These are phyloP conservation scores for Beauveria scarabaeidicola DNA, from an alignment of 2,329 filamentous ascomycete genomes.

Conservation along the genomic window DNA sequence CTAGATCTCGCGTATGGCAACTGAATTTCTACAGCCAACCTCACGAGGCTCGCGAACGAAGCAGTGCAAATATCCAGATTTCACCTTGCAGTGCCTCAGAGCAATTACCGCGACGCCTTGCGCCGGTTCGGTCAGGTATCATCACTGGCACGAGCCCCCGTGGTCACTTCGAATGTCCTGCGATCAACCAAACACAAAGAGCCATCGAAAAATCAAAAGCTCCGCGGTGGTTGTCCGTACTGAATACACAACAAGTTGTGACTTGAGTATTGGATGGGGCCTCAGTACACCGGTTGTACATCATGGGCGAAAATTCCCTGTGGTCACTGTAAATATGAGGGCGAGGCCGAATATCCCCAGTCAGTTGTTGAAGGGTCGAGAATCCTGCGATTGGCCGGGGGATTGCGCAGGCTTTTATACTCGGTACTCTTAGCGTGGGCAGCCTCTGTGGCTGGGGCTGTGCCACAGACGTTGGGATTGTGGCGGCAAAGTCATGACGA, in stretches of 20 bases:
- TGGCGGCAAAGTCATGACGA: conserved; percentile 3
- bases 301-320: conserved; percentile 5
- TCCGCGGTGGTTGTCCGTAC: neutral
- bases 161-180: conserved; percentile 1
- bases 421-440: neutral
- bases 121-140: conserved; percentile 8
- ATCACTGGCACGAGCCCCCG: conserved; percentile 8
- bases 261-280: conserved; percentile 2
- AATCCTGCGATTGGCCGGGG: neutral
- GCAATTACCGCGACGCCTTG: conserved; percentile 8
- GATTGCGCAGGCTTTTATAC: neutral
- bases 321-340: conserved; percentile 1
- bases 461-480: neutral
- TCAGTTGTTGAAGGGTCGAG: neutral
- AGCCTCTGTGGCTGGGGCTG: neutral
- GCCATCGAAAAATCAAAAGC: conserved; percentile 7
- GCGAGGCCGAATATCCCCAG: neutral
- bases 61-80: neutral
- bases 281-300: conserved; percentile 6
- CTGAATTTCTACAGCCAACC: neutral
- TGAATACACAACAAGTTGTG: neutral
- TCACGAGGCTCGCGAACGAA: conserved; percentile 4
- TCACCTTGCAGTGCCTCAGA: conserved; percentile 7
- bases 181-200: conserved; percentile 9
- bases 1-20: neutral